phyloP scores from a whole-genome alignment of 169 alveolate species.

The Cryptosporidium tyzzeri region DNA sequence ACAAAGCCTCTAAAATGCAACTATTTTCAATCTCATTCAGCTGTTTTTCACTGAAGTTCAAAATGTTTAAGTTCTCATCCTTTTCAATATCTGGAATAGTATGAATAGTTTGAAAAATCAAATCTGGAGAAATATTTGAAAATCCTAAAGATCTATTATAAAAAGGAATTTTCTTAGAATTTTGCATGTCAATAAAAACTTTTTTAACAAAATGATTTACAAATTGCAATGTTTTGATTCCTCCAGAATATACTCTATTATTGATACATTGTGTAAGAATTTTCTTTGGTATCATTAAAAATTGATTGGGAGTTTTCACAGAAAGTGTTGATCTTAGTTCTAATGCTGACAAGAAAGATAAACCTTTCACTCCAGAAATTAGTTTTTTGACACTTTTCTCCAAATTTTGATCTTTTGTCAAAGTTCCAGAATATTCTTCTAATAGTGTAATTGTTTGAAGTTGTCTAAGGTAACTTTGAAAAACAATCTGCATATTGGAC shows the following conservation, averaged over 20 bases:
- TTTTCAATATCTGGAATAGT: not conserved
- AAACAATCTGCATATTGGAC: conserved; percentile 26
- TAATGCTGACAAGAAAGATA: conserved; percentile 14
- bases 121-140: not conserved
- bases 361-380: conserved; percentile 11
- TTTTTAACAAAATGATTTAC: conserved; percentile 10
- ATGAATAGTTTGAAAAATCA: not conserved
- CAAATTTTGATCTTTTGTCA: conserved; percentile 11
- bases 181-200: not conserved
- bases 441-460: conserved; percentile 19
- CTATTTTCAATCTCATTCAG: not conserved
- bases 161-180: conserved; percentile 12
- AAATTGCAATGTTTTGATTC: not conserved
- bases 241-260: conserved; percentile 26
- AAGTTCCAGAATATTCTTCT: conserved; percentile 20
- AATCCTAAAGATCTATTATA: conserved; percentile 5
- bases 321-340: conserved; percentile 27
- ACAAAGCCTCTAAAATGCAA: not conserved
- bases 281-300: conserved; percentile 24
- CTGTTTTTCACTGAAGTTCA: not conserved
- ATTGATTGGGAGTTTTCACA: conserved; percentile 49
- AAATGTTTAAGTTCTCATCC: not conserved
- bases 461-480: conserved; percentile 23
- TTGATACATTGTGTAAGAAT: conserved; percentile 10
- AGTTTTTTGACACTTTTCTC: conserved; percentile 26